A percentile compares a stretch with the other conserved stretches of the same genome.
Conservation (phyloP, 2,329 filamentous ascomycete species). For the Aspergillus novoparasiticus region DNA sequence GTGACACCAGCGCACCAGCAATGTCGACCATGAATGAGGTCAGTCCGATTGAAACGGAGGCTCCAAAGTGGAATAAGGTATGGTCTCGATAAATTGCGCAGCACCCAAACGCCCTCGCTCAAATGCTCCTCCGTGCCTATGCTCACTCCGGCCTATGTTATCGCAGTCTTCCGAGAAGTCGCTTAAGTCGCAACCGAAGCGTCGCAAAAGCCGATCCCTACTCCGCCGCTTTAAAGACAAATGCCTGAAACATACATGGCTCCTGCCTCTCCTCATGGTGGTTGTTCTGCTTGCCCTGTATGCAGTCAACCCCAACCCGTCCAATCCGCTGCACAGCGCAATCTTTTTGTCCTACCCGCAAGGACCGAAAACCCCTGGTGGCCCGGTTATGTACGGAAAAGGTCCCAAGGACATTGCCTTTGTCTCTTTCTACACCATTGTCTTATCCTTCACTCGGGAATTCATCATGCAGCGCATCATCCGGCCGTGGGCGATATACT, state of each 20-base stretch:
- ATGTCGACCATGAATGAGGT: conserved; percentile 48
- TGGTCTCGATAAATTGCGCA: neutral
- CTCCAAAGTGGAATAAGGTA: conserved; percentile 36
- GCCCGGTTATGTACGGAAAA: conserved; percentile 76
- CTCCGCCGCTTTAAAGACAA: conserved; percentile 47
- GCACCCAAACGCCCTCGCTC: neutral
- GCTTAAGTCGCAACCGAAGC: conserved; percentile 43
- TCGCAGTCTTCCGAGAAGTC: conserved; percentile 32
- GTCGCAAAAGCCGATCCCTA: conserved; percentile 46
- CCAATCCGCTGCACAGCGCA: conserved; percentile 78
- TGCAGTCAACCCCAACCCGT: conserved; percentile 71
- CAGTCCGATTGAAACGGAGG: conserved; percentile 34
- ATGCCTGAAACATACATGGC: conserved; percentile 59
- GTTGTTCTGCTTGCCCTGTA: conserved; percentile 67
- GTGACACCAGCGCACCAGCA: conserved; percentile 50
- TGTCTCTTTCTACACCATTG: conserved; percentile 83
- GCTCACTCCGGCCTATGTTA: conserved; percentile 21
- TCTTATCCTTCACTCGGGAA: conserved; percentile 90
- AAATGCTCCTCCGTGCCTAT: neutral
- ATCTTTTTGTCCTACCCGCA: conserved; percentile 89
- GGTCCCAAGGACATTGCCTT: conserved; percentile 85
- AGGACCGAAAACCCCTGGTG: conserved; percentile 54
- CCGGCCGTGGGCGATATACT: conserved; percentile 70
- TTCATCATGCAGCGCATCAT: conserved; percentile 93
- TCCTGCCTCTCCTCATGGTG: conserved; percentile 70